A percentile compares a stretch with the other conserved stretches of the same genome.
Conservation (phyloP, 192 early-diverging fungal species). For the Coemansia reversa region DNA sequence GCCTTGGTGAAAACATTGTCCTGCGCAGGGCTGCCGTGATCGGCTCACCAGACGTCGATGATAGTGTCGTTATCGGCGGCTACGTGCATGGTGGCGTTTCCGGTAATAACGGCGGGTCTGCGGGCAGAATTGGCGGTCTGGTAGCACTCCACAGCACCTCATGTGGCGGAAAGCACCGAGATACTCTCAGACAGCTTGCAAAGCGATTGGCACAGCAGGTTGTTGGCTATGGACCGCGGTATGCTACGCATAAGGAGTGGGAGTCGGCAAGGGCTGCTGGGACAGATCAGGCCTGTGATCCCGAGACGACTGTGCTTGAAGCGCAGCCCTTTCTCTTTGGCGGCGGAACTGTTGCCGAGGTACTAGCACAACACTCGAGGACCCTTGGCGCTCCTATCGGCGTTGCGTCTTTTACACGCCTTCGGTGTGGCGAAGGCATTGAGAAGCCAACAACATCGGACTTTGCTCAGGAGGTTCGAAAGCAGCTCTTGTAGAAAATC, state of each 20-base stretch:
- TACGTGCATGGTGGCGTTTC: conserved; percentile 72
- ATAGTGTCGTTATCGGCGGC: conserved; percentile 53
- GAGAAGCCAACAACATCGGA: conserved; percentile 66
- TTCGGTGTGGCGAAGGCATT: conserved; percentile 84
- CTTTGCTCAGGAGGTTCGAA: conserved; percentile 80
- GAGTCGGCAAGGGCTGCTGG: conserved; percentile 33
- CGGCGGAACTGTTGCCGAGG: conserved; percentile 64
- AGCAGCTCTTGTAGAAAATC: conserved; percentile 36
- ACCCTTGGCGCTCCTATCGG: conserved; percentile 54
- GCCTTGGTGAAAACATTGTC: conserved; percentile 86
- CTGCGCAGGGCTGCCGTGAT: conserved; percentile 63
- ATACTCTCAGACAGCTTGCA: conserved; percentile 59
- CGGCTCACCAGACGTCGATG: conserved; percentile 15
- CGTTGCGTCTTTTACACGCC: conserved; percentile 71
- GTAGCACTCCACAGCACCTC: conserved; percentile 58
- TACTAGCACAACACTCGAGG: conserved; percentile 56
- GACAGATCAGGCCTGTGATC: conserved; percentile 17
- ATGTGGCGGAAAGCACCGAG: conserved; percentile 17
- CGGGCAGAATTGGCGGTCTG: conserved; percentile 80
- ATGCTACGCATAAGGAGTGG: conserved; percentile 49
- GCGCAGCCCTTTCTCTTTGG: conserved; percentile 76
- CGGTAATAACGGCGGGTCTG: conserved; percentile 21
- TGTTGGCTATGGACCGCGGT: conserved; percentile 75
- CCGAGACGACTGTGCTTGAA: conserved; percentile 57
- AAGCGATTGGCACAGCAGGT: conserved; percentile 82